Evolutionary conservation across 495 filamentous ascomycete species (phyloP).

Genomic region (Hypoxylon rickii): DNA sequence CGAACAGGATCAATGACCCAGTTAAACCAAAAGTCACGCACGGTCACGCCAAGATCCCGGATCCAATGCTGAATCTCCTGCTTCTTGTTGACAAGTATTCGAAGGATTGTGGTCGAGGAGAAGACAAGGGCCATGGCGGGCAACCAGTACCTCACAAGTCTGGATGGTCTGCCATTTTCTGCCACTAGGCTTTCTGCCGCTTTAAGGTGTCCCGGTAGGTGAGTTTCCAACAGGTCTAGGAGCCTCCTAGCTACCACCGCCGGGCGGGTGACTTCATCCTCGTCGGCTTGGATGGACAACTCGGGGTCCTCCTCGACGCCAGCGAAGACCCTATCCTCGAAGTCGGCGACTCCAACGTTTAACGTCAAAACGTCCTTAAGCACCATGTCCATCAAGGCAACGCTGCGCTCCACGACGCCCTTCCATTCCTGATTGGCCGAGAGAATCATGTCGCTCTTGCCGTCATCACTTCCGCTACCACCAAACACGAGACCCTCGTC

Average conservation of each 20-base stretch:
- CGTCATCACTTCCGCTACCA: constrained; percentile 38
- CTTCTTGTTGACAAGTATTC: constrained; percentile 70
- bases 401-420: constrained; percentile 67
- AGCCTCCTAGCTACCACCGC: constrained; percentile 68
- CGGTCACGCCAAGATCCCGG: constrained; percentile 71
- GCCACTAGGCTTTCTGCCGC: constrained; percentile 54
- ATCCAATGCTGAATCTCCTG: constrained; percentile 79
- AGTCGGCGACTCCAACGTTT: constrained; percentile 64
- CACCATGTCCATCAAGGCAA: constrained; percentile 80
- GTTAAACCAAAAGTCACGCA: constrained; percentile 89
- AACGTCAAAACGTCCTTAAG: constrained; percentile 61
- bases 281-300: constrained; percentile 48
- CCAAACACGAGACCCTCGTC: constrained; percentile 74
- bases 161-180: constrained; percentile 73
- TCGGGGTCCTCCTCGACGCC: constrained; percentile 65
- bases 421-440: constrained; percentile 69
- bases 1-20: constrained; percentile 87
- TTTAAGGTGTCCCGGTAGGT: constrained; percentile 59
- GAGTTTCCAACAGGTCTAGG: constrained; percentile 64
- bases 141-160: constrained; percentile 86
- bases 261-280: constrained; percentile 49
- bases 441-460: constrained; percentile 42
- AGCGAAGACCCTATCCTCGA: constrained; percentile 73
- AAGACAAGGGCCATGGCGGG: constrained; percentile 68
- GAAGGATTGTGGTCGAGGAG: constrained; percentile 79